Base-by-base conservation (phyloP, 805 yeast species). In the Candida nemodendra region DNA sequence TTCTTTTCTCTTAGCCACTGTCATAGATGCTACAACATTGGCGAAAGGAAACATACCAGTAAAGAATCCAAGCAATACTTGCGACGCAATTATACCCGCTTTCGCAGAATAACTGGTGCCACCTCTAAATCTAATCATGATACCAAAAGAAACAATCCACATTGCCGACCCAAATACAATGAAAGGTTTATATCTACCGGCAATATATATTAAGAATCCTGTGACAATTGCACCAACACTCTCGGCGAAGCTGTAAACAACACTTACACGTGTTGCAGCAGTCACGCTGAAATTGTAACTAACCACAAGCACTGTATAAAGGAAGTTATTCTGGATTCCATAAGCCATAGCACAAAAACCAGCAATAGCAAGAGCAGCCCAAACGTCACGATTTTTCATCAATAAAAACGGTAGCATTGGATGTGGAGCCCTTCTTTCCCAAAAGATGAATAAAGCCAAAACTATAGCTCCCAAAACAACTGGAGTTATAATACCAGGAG, bases 251-350 rank as follows among this genome's bases (percentile, higher is more conserved):
- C 9, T 8, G 11, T 21, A 21, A 8, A 21, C 24, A 21, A 11
- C 7, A 21, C 24, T 21, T 9, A 29, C 18, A 7, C 32, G 32
- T 7, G 32, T 29, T 8, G 32, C 32, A 12, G 32, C 9, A 6
- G 16, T 8, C 9, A 29, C 32, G n/a, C 19, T 29, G 14, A 13
- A 17, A 17, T 29, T 29, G 8, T 12, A 13, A 14, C 18, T 17
- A 11, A 29, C 32, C n/a, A 29, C 18, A 12, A 29, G 32, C 6
- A 29, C 21, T 9, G 32, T 29, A 19, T 29, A 29, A 15, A 29
- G 32, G 15, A 12, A 29, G 8, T 29, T 19, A 13, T 8, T 15
- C 19, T 13, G 13, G 8, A 17, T 15, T 19, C 11, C 18, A n/a
- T 13, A 13, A 11, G 21, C 18, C 19, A 29, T 17, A 13, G 18